A percentile compares a stretch with the other conserved stretches of the same genome.
Conservation (phyloP, 768 basidiomycete species). For the Termitomyces sp. region DNA sequence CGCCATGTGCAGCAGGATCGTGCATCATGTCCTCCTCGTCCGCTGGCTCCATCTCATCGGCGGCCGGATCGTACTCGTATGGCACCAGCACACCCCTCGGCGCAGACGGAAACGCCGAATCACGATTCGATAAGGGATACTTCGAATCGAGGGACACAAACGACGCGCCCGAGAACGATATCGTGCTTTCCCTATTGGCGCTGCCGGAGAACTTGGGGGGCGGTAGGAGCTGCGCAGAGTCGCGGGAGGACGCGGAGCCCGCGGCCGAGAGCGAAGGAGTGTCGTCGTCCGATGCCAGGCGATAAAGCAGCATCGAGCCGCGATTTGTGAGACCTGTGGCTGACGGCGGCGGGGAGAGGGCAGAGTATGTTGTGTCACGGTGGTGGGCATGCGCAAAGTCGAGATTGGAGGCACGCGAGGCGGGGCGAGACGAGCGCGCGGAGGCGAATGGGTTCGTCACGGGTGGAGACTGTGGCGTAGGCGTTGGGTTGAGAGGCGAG, state of each 20-base stretch:
- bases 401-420: slow-evolving; percentile 11
- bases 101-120: slow-evolving; percentile 16
- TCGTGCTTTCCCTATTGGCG: neutral
- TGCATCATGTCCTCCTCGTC: slow-evolving; percentile 80
- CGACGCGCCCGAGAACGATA: neutral
- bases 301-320: slow-evolving; percentile 23
- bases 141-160: slow-evolving; percentile 17
- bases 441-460: slow-evolving; percentile 14
- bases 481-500: slow-evolving; percentile 11
- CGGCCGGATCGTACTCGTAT: slow-evolving; percentile 66
- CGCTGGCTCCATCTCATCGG: slow-evolving; percentile 50
- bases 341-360: no score
- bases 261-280: neutral
- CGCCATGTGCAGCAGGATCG: slow-evolving; percentile 43
- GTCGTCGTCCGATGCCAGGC: slow-evolving; percentile 18
- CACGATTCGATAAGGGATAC: slow-evolving; percentile 11
- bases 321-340: neutral
- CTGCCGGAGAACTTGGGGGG: no score
- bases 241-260: slow-evolving; percentile 5
- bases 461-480: neutral
- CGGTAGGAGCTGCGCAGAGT: neutral
- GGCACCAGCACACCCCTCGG: slow-evolving; percentile 46
- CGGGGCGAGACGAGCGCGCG: slow-evolving; percentile 4
- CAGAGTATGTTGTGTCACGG: no score
- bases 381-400: neutral